Percentiles rank a stretch among this genome's conserved stretches.
These are phyloP conservation scores for Venturia carpophila DNA, from an alignment of 2,329 filamentous ascomycete species.

Conservation along the genomic window DNA sequence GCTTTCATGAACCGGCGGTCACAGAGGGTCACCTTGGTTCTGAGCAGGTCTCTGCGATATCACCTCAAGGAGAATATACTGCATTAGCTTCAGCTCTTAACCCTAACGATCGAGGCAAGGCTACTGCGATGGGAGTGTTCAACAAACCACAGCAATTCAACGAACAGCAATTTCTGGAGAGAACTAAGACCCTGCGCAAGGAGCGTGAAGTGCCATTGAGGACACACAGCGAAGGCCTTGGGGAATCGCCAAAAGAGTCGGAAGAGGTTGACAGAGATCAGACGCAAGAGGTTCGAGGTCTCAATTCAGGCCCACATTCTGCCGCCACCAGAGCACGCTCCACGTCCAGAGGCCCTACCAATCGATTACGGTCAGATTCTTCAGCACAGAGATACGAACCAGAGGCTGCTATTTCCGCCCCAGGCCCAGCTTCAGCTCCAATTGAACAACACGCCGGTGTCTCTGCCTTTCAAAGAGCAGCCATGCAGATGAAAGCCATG, in stretches of 20 bases:
- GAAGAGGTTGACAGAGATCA: constrained; percentile 14
- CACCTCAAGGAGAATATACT: constrained; percentile 4
- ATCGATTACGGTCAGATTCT: constrained; percentile 27
- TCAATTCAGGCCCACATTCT: neutral
- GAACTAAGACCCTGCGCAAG: constrained; percentile 72
- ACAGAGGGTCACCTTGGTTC: neutral
- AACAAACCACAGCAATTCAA: constrained; percentile 74
- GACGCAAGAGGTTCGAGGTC: neutral
- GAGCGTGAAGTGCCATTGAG: constrained; percentile 55
- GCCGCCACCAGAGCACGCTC: neutral
- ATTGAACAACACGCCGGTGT: constrained; percentile 27
- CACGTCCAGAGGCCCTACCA: constrained; percentile 2
- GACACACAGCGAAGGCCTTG: constrained; percentile 17
- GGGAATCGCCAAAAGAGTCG: constrained; percentile 12
- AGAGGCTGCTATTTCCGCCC: neutral
- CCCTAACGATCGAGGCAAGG: constrained; percentile 71
- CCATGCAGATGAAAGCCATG: constrained; percentile 31
- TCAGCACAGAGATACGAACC: constrained; percentile 21
- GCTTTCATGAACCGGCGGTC: neutral
- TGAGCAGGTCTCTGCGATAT: constrained; percentile 2
- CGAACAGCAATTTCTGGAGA: constrained; percentile 74
- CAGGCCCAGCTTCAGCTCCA: constrained; percentile 19
- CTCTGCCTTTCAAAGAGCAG: constrained; percentile 41
- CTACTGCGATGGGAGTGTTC: constrained; percentile 64
- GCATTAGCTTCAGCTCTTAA: constrained; percentile 48